Conservation (phyloP, 805 yeast species). For the Priceomyces melissophilus region DNA sequence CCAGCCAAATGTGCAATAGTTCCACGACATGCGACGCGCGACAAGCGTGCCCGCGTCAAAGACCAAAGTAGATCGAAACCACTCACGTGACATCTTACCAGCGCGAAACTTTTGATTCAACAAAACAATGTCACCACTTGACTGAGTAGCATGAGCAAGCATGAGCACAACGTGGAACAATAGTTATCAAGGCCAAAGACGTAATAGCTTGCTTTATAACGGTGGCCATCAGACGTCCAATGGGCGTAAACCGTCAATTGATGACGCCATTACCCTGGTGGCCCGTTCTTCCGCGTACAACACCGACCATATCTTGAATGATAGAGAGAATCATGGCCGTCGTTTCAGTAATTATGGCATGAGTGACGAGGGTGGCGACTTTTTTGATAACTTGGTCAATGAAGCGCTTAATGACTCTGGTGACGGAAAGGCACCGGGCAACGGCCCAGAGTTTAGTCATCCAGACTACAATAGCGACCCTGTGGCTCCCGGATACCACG, state of each 20-base stretch:
- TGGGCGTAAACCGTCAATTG: conserved; percentile 7
- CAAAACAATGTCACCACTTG: background rate
- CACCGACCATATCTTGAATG: conserved; percentile 6
- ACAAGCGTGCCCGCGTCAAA: no score
- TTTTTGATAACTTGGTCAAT: conserved; percentile 2
- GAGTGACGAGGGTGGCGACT: conserved; percentile 1
- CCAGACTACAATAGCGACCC: conserved; percentile 1
- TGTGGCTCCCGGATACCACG: background rate
- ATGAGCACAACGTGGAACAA: background rate
- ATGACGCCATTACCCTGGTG: conserved; percentile 9
- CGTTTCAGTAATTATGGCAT: background rate
- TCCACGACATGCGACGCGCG: no score
- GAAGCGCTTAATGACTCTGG: background rate
- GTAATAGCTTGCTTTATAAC: conserved; percentile 4
- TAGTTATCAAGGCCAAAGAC: conserved; percentile 2
- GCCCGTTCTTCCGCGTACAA: conserved; percentile 8
- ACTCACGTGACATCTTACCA: no score
- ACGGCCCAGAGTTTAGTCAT: background rate
- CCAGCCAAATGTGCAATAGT: no score
- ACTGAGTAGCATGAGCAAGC: conserved; percentile 2
- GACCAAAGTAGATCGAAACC: no score
- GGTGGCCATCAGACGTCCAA: background rate
- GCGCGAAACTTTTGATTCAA: no score
- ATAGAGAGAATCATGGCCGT: background rate
- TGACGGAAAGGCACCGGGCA: background rate